Conservation (phyloP, 352 stramenopile species). For the Phytophthora cactorum region DNA sequence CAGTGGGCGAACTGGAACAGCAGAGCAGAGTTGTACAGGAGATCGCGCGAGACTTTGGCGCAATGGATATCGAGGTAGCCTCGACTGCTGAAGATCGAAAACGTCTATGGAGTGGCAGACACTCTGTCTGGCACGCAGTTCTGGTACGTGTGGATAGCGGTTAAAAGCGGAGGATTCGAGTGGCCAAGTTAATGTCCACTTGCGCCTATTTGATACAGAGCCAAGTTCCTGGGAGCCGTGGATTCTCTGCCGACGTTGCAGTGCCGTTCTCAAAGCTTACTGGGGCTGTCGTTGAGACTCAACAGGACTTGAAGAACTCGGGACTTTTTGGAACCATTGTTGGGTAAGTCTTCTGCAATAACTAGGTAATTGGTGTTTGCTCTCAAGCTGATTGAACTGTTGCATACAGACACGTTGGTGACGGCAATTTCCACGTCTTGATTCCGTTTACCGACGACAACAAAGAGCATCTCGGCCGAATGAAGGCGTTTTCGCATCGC, state of each 20-base stretch:
- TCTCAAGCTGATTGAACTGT: background rate
- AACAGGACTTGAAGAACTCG: constrained; percentile 86
- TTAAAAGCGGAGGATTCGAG: background rate
- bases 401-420: constrained; percentile 76
- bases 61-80: constrained; percentile 75
- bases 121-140: constrained; percentile 82
- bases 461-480: constrained; percentile 77
- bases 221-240: constrained; percentile 73
- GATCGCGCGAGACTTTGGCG: constrained; percentile 83
- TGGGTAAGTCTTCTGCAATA: constrained; percentile 40
- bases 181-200: no score
- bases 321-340: constrained; percentile 92
- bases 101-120: constrained; percentile 76
- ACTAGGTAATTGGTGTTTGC: background rate
- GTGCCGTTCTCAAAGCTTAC: constrained; percentile 94
- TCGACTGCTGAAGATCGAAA: constrained; percentile 67
- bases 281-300: constrained; percentile 91
- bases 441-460: constrained; percentile 91
- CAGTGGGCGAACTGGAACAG: constrained; percentile 71
- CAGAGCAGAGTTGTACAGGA: constrained; percentile 81
- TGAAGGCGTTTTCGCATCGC: constrained; percentile 88
- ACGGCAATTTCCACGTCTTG: constrained; percentile 98
- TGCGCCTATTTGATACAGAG: constrained; percentile 29
- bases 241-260: constrained; percentile 94
- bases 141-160: constrained; percentile 42